Evolutionary conservation across 768 basidiomycete species (phyloP), one percentile per base, ranked within the genome.

Genomic region (Kwoniella europaea): DNA sequence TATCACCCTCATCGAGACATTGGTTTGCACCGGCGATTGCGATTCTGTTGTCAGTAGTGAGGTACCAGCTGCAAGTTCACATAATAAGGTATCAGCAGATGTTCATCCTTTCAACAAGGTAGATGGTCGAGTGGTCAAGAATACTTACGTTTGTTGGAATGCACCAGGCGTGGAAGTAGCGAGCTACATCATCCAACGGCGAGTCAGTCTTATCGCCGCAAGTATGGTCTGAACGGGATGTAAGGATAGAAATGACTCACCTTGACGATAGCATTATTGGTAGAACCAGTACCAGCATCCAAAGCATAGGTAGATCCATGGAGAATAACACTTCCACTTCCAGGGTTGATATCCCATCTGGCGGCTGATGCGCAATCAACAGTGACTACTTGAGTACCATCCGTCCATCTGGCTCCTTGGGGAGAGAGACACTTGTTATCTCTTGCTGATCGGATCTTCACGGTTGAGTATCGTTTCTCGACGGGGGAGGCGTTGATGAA

Each of bases 21-120:
- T 76, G 74, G 58, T 71, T 73, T 15, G 75, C 78, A 43, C 75
- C 75, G 2, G 73, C 75, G 44, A 63, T 68, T 15, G 67, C 67
- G 20, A 68, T 68, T 43, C 67, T 46, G 53, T 63, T 56, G 41
- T 79, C 78, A 13, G 55, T 67, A 15, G 70, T 71, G 59, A 62
- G 65, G 61, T 67, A 71, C 70, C 70, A 71, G 3, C 67, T 68
- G 41, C 35, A 35, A 7, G 35, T 7, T 1, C 35, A 0, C 35
- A 35, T 1, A 35, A 35, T 35, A 35, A 6, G 0, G 6, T 35
- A 35, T 35, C 35, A 35, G 35, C 35, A 6, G 7, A 6, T 7
- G 35, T 35, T 35, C 7, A 35, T 7, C 35, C 35, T 3, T 35
- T 4, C 7, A 35, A 35, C 7, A 35, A 35, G 35, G 35, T 35